These are phyloP conservation scores for Phalaenopsis hybrid DNA, from an alignment of 116 monocot species.

Conservation along the genomic window DNA sequence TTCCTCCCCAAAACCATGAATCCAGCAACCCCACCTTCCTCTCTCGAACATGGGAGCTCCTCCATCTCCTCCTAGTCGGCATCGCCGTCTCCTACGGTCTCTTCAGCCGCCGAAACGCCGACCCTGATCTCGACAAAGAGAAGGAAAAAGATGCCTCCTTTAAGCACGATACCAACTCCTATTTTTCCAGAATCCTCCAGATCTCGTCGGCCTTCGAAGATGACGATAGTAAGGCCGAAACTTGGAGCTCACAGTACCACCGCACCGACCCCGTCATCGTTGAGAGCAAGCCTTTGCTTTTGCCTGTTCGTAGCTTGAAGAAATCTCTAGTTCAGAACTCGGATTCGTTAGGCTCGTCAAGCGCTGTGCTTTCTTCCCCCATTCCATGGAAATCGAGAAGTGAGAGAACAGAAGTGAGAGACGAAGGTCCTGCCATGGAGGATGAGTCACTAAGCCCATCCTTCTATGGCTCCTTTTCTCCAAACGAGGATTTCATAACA, in stretches of 20 bases:
- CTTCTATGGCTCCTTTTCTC: conserved; percentile 10
- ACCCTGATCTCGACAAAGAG: conserved; percentile 23
- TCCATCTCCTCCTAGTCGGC: conserved; percentile 68
- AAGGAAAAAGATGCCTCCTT: conserved; percentile 8
- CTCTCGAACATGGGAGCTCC: conserved; percentile 53
- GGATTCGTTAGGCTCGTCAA: conserved; percentile 4
- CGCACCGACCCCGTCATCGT: conserved; percentile 34
- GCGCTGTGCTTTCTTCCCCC: conserved; percentile 41
- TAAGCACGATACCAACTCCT: conserved; percentile 27
- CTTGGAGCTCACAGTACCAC: conserved; percentile 46
- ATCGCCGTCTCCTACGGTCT: conserved; percentile 75
- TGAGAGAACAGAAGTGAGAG: conserved; percentile 20
- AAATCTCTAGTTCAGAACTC: conserved; percentile 16
- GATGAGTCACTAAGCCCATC: conserved; percentile 11
- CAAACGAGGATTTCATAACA: conserved; percentile 18
- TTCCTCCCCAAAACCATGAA: conserved; percentile 40
- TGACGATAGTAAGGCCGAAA: conserved; percentile 19
- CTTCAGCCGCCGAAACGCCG: conserved; percentile 53
- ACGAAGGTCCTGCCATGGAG: not conserved
- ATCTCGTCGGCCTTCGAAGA: conserved; percentile 37
- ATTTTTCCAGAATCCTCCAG: conserved; percentile 43
- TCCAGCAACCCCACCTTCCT: conserved; percentile 24
- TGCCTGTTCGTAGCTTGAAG: conserved; percentile 48
- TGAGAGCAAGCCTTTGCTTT: conserved; percentile 31
- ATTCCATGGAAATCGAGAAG: conserved; percentile 67